Base-by-base conservation (phyloP, 2,329 filamentous ascomycete genomes). In the Cadophora sp. region DNA sequence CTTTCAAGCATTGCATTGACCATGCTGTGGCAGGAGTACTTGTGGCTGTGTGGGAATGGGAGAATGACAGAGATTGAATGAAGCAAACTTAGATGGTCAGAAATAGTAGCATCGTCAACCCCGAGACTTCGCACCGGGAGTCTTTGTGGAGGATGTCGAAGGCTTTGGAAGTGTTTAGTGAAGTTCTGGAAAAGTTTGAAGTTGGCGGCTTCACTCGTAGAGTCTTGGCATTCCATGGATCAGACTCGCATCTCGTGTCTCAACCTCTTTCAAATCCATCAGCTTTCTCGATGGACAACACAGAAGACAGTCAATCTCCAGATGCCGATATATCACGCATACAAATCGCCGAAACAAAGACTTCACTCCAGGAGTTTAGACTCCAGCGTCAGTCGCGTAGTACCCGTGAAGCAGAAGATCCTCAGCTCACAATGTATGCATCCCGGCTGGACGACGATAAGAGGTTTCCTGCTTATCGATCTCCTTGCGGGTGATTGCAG, bases 161-260 rank as follows among this genome's bases (percentile, higher is more conserved):
- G 16, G 19, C 1, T 22, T 27, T 34, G 27, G n/a, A 31, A 27
- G 2, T 16, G 19, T n/a, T n/a, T 19, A 31, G 11, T 58, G 29
- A 34, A 37, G 8, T 24, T 37, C 31, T 37, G 19, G 31, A 34
- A 37, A 24, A 7, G 19, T 58, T 37, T 1, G 19, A 12, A 9
- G 16, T 14, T 37, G 7, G 55, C 19, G 7, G 1, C 24, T 27
- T 14, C 6, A 16, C 50, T 56, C 62, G 48, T 27, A 48, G 31
- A 14, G 24, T 40, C 62, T 64, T 64, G 51, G 62, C 62, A 46
- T 48, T 37, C 5, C 5, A n/a, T 43, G 40, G 11, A 43, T 19
- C 40, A 16, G 40, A 43, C 12, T 43, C 2, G 12, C 16, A 43
- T 43, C 40, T 34, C 31, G 31, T 34, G 11, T 34, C 5, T 43